These are phyloP conservation scores for Catunica adiposa DNA, from an alignment of 2,329 filamentous ascomycete species.

Conservation along the genomic window DNA sequence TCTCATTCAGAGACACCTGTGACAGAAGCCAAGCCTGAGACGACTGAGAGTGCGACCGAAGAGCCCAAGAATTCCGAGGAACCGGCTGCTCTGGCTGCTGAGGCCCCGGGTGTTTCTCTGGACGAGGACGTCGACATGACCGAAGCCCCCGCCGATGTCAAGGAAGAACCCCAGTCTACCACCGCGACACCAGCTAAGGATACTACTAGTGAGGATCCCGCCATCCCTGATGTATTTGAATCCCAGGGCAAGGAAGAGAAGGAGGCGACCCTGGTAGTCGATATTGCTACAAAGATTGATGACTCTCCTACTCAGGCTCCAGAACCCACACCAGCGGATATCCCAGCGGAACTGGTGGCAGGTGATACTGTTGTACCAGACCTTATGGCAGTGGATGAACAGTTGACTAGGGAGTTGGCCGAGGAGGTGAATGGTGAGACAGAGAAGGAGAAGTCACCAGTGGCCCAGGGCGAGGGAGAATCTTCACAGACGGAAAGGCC, in stretches of 20 bases:
- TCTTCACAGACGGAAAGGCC: neutral
- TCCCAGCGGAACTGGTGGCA: neutral
- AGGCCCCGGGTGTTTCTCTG: neutral
- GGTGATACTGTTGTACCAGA: slow-evolving; percentile 2
- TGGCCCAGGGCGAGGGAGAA: neutral
- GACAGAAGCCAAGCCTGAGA: neutral
- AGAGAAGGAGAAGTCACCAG: neutral
- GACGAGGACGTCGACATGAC: slow-evolving; percentile 20
- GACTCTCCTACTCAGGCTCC: neutral
- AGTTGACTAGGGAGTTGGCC: neutral
- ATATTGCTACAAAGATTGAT: too few relatives aligned
- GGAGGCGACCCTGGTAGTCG: neutral
- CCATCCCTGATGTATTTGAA: too few relatives aligned
- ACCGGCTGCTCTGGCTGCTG: neutral
- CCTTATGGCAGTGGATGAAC: slow-evolving; percentile 4
- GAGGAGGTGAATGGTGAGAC: slow-evolving; percentile 7
- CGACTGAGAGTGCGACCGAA: neutral
- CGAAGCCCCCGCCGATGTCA: slow-evolving; percentile 10
- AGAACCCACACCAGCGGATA: neutral
- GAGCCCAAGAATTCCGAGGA: neutral
- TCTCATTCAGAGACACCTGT: neutral
- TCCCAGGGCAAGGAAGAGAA: slow-evolving; percentile 12
- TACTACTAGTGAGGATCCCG: neutral
- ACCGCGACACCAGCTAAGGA: neutral
- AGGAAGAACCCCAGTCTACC: slow-evolving; percentile 4